Evolutionary conservation across 257 asterid genomes (phyloP), one percentile per base, ranked within the genome.

Genomic region (Nicotiana knightiana): DNA sequence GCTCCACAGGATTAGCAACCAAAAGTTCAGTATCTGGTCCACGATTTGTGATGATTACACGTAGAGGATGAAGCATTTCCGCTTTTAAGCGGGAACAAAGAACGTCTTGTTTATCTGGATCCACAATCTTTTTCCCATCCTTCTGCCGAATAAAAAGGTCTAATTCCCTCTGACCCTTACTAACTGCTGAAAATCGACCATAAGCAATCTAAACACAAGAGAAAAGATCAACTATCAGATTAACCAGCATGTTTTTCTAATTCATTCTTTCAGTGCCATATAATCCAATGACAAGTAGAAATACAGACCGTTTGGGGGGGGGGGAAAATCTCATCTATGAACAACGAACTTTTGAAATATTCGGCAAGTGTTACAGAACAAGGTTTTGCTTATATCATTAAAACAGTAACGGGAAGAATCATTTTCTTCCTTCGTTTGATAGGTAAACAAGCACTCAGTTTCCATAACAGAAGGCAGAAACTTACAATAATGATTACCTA

Each of bases 11-110:
- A 86, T 95, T 95, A 81, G 98, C 95, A 15, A 92, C 93, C 88
- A 93, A 76, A 85, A 95, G 95, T 85, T 95, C 97, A 9, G 97
- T 85, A 81, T 95, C 97, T 57, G 97, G 97, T 43, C 99, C 98
- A 57, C 93, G 94, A 54, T 88, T 83, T 62, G 92, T 83, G 81
- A 95, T 87, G 30, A 90, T 87, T 73, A 93, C 99, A 64, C 93
- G 97, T 80, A 93, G 86, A 21, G 97, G 95, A 57, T 95, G 97
- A 89, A 95, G 94, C 91, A 95, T 84, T 87, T 95, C 98, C 79
- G 84, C 84, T 86, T 91, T 91, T 79, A 95, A 84, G 75, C 87
- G 84, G 9, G 90, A 89, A 87, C 95, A 91, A n/a, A 95, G 71
- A 12, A 89, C 86, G 0, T 92, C 93, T 87, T 89, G 93, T 87